Evolutionary conservation across 2,329 filamentous ascomycete species (phyloP).

Genomic region (Xylariaceae sp.): DNA sequence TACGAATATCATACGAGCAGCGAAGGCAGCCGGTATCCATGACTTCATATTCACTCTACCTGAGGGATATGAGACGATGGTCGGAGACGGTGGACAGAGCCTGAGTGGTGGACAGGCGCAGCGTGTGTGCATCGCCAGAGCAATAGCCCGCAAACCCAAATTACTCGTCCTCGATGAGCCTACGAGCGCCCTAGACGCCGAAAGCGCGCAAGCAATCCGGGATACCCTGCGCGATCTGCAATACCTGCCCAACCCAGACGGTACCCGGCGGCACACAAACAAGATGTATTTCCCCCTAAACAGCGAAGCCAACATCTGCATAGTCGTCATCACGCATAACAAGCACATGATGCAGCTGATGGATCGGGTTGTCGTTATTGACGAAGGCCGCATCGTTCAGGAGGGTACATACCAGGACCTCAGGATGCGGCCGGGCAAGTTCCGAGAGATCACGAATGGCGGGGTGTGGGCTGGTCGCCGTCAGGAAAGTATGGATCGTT

Average conservation of each 20-base stretch:
- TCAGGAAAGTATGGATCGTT: no score
- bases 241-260: constrained; percentile 2
- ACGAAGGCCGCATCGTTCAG: constrained; percentile 64
- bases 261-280: not conserved
- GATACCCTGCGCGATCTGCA: constrained; percentile 57
- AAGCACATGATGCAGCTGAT: constrained; percentile 83
- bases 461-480: constrained; percentile 19
- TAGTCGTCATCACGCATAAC: constrained; percentile 79
- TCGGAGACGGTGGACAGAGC: constrained; percentile 71
- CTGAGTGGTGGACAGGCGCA: constrained; percentile 83
- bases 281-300: not conserved
- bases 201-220: constrained; percentile 61
- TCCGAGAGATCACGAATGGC: constrained; percentile 40
- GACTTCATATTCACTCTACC: constrained; percentile 73
- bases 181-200: constrained; percentile 72
- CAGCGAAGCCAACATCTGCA: constrained; percentile 47
- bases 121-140: constrained; percentile 74
- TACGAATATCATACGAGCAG: constrained; percentile 46
- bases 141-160: constrained; percentile 65
- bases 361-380: constrained; percentile 67
- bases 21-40: constrained; percentile 62
- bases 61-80: constrained; percentile 63
- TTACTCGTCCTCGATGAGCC: constrained; percentile 84
- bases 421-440: constrained; percentile 39
- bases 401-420: constrained; percentile 64